These are phyloP conservation scores for Angomonas ambiguus DNA, from an alignment of 208 protist species.

Conservation along the genomic window DNA sequence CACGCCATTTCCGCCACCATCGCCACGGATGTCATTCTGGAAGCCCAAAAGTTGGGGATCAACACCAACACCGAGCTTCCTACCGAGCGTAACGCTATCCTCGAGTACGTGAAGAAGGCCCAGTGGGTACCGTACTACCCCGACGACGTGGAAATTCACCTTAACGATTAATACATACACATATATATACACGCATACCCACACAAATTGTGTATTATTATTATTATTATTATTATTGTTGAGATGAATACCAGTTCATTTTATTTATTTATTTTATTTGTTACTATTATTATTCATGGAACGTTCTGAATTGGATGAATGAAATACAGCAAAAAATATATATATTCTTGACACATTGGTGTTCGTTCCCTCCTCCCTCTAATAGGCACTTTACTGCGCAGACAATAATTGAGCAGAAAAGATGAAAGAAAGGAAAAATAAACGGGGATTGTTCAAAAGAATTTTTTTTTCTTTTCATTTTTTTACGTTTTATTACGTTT, in stretches of 20 bases:
- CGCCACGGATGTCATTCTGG: slow-evolving; percentile 58
- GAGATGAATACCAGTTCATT: not conserved
- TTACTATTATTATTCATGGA: not conserved
- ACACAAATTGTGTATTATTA: slow-evolving; percentile 10
- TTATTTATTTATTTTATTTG: slow-evolving; percentile 14
- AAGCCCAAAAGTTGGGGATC: slow-evolving; percentile 60
- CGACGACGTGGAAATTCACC: slow-evolving; percentile 24
- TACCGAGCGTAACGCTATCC: slow-evolving; percentile 33
- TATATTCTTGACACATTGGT: no score
- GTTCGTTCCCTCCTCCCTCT: no score
- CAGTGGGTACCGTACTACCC: slow-evolving; percentile 79
- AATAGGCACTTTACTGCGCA: no score
- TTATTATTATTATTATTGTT: slow-evolving; percentile 18
- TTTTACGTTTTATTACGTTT: slow-evolving; percentile 9
- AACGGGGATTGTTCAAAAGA: not conserved
- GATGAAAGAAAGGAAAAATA: not conserved
- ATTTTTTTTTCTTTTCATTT: not conserved
- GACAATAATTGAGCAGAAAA: not conserved
- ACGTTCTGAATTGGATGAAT: not conserved
- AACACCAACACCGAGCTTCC: slow-evolving; percentile 47
- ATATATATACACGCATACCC: not conserved
- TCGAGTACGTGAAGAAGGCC: slow-evolving; percentile 30
- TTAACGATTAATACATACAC: slow-evolving; percentile 9
- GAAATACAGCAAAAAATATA: no score
- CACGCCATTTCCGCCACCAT: slow-evolving; percentile 76